A percentile compares a stretch with the other conserved stretches of the same genome.
phyloP scores from a whole-genome alignment of 73 alveolate species.

The Tetrahymena malaccensis region DNA sequence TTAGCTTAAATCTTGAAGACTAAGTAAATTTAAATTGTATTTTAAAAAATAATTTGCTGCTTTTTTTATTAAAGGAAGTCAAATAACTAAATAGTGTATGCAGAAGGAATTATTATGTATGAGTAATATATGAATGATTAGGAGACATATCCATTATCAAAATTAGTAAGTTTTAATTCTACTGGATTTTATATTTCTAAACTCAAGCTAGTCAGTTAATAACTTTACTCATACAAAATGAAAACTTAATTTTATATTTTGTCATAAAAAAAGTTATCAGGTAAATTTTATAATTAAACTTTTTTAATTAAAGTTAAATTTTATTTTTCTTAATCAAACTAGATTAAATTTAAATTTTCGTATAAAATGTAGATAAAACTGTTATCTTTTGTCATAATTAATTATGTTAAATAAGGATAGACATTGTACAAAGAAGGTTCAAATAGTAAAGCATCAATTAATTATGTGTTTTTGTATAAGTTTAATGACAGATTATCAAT shows the following conservation, averaged over 20 bases:
- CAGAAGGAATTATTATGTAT: neutral
- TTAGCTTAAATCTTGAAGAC: neutral
- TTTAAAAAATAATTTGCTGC: too few species aligned
- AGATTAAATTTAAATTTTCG: neutral
- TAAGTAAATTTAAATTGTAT: too few species aligned
- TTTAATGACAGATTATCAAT: neutral
- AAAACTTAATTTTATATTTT: too few species aligned
- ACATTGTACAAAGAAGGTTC: neutral
- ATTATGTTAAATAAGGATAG: neutral
- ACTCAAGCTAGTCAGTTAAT: neutral
- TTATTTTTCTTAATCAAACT: neutral
- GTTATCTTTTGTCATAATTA: neutral
- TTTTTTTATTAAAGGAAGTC: too few species aligned
- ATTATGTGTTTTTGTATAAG: neutral
- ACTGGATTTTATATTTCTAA: too few species aligned
- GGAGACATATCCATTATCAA: neutral
- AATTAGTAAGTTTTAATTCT: neutral
- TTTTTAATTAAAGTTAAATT: too few species aligned
- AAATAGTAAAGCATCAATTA: neutral
- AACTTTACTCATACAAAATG: neutral
- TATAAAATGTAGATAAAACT: too few species aligned
- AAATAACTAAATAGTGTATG: too few species aligned
- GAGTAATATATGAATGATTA: neutral
- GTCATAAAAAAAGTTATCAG: too few species aligned
- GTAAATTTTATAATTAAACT: too few species aligned